phyloP scores from a whole-genome alignment of 305 asterid genomes.

The Fraxinus ornus region DNA sequence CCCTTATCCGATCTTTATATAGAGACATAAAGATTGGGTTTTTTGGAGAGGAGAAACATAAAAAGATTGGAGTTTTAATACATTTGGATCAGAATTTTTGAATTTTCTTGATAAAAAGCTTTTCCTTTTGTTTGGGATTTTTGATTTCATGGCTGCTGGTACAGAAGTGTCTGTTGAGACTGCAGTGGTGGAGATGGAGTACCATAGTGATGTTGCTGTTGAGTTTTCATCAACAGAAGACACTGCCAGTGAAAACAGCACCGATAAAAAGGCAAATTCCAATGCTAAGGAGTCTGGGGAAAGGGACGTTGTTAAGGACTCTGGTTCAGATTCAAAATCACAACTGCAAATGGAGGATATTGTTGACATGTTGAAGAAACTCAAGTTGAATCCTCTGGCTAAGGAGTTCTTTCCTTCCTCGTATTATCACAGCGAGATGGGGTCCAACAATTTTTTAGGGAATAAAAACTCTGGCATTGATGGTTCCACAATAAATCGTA shows the following conservation, averaged over 20 bases:
- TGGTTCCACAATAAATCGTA: conserved; percentile 52
- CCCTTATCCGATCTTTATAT: conserved; percentile 40
- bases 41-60: conserved; percentile 21
- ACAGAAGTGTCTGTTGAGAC: conserved; percentile 74
- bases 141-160: conserved; percentile 75
- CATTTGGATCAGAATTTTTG: conserved; percentile 23
- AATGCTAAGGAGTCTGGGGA: conserved; percentile 42
- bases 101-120: conserved; percentile 11
- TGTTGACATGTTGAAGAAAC: conserved; percentile 64
- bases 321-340: conserved; percentile 55
- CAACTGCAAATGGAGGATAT: conserved; percentile 64
- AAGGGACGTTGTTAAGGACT: conserved; percentile 45
- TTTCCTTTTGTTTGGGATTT: conserved; percentile 27
- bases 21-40: conserved; percentile 40
- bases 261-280: conserved; percentile 35
- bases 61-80: conserved; percentile 25
- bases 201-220: conserved; percentile 25
- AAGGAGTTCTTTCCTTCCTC: conserved; percentile 88
- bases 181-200: conserved; percentile 50
- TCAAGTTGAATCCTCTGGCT: conserved; percentile 85
- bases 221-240: conserved; percentile 47
- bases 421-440: conserved; percentile 56
- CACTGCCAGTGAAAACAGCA: conserved; percentile 11
- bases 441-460: conserved; percentile 44
- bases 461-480: conserved; percentile 51